Evolutionary conservation across 345 rosid genomes (phyloP), one percentile per base, ranked within the genome.

Genomic region (Chamaenerion angustifolium): DNA sequence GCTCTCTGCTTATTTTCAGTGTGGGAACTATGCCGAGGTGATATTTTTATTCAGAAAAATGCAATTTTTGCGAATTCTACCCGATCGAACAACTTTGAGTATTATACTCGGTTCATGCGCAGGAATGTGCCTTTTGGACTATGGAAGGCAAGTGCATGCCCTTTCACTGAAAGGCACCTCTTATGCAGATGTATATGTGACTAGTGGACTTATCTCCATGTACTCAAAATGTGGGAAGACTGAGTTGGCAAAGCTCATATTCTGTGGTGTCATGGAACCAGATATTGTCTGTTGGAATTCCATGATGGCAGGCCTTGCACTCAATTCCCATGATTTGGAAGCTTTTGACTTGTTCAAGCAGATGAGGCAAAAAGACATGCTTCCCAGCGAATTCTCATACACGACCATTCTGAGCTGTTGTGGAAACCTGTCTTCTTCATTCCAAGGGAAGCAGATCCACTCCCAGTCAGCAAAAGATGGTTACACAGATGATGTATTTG

Each of bases 211-310:
- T 41, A 79, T 88, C 43, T 69, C 79, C 51, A 40, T 79, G 74
- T 88, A 84, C 65, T 76, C 85, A 0, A 86, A 79, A 55, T 81
- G 92, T 52, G 75, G 65, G 70, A 74, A 59, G 64, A 66, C 62
- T 45, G 68, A 76, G 43, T 52, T 59, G 48, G 88, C 94, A 18
- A 66, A 66, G 59, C 40, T 45, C 16, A 43, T 81, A 43, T 81
- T 84, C 54, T 50, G 56, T 60, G 62, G 51, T 49, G 11, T 54
- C 41, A 57, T 59, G 2, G 66, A 71, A 53, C 8, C 58, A 43
- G 94, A 87, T 60, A 58, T 68, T 11, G 88, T 75, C 62, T 81
- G 96, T 59, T 87, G 96, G 83, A 84, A 88, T 60, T 71, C 96
- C 42, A 69, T 83, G 81, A 69, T 81, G 51, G 74, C 80, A 13